These are phyloP conservation scores for Gonapodya sp. DNA, from an alignment of 192 early-diverging fungal species.

Conservation along the genomic window DNA sequence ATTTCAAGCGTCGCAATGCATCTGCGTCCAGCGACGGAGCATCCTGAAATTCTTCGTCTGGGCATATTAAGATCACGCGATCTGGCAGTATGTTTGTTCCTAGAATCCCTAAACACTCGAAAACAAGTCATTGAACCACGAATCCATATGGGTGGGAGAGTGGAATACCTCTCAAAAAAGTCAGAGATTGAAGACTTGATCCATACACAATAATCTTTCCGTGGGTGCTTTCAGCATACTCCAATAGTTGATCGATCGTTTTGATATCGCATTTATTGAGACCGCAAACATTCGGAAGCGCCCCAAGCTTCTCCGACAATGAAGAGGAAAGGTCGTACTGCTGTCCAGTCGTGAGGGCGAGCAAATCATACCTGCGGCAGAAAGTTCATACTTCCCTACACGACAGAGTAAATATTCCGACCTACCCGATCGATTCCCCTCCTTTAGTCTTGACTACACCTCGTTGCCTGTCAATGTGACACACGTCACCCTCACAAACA, in stretches of 20 bases:
- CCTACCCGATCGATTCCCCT: neutral
- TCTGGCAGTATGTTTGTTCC: neutral
- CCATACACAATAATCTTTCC: neutral
- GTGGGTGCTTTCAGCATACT: neutral
- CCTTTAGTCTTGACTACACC: neutral
- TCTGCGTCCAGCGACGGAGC: neutral
- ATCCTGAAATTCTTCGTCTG: neutral
- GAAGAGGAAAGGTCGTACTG: neutral
- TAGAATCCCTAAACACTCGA: neutral
- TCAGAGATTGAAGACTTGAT: neutral
- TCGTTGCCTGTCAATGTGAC: neutral
- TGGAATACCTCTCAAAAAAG: neutral
- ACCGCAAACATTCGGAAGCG: neutral
- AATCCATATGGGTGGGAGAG: neutral
- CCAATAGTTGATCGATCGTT: neutral
- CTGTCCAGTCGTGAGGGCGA: neutral
- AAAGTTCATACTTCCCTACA: no score
- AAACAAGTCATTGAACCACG: no score
- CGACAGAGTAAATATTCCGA: no score
- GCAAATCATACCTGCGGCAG: neutral
- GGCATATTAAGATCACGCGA: neutral
- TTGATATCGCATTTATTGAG: neutral
- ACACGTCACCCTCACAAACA: neutral
- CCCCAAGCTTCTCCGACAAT: neutral
- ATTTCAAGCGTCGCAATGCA: neutral